Conservation (phyloP, 2,329 filamentous ascomycete genomes). For the Colletotrichum destructivum region DNA sequence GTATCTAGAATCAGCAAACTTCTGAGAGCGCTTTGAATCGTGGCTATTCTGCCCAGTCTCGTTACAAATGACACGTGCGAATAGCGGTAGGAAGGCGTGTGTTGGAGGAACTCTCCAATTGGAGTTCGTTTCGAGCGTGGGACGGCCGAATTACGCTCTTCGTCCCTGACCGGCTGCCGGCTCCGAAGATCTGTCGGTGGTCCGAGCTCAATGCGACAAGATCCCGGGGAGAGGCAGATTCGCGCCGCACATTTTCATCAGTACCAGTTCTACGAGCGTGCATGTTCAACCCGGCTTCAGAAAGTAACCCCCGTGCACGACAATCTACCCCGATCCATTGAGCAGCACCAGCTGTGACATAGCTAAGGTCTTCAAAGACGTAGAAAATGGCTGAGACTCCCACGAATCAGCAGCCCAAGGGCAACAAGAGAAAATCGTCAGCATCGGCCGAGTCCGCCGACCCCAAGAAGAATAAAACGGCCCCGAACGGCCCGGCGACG, state of each 20-base stretch:
- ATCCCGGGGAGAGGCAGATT: constrained; percentile 19
- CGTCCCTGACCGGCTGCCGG: constrained; percentile 2
- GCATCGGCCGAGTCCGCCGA: constrained; percentile 23
- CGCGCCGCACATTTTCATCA: constrained; percentile 16
- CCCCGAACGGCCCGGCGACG: constrained; percentile 43
- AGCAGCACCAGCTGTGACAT: constrained; percentile 14
- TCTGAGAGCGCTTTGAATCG: background rate
- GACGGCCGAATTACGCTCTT: background rate
- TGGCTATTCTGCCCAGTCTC: background rate
- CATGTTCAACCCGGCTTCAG: background rate
- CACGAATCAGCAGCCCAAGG: constrained; percentile 6
- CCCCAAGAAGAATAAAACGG: constrained; percentile 32
- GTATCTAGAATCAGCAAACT: background rate
- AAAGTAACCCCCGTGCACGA: constrained; percentile 2
- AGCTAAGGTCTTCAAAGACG: constrained; percentile 3
- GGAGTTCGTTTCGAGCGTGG: background rate
- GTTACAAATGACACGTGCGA: background rate
- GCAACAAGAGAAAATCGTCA: constrained; percentile 32
- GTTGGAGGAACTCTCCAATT: background rate
- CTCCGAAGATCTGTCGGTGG: constrained; percentile 20
- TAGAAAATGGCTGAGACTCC: constrained; percentile 20
- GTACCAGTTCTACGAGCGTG: constrained; percentile 9
- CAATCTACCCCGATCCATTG: constrained; percentile 4
- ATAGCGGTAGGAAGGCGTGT: background rate
- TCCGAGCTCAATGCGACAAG: constrained; percentile 40